Conservation (phyloP, 2,329 filamentous ascomycete species). For the Colletotrichum karsti region DNA sequence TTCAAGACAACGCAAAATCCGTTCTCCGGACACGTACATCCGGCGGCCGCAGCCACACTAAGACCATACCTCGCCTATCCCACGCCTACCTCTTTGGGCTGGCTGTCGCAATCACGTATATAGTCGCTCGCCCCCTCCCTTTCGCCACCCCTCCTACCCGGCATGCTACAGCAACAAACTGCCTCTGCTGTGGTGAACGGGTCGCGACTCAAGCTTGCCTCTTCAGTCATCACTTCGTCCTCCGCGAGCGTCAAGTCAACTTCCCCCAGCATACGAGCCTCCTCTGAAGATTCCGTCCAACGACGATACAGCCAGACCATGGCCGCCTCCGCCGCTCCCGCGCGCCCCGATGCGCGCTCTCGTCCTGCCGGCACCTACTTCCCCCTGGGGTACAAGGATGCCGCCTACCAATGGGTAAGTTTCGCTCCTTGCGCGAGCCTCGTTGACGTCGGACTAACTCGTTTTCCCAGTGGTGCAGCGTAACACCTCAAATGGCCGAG, state of each 20-base stretch:
- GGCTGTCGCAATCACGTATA: conserved; percentile 32
- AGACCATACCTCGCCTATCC: background rate
- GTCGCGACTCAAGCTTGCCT: conserved; percentile 47
- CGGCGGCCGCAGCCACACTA: conserved; percentile 15
- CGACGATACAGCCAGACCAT: conserved; percentile 28
- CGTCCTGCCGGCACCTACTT: conserved; percentile 64
- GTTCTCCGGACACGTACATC: conserved; percentile 11
- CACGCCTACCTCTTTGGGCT: background rate
- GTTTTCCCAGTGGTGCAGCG: conserved; percentile 77
- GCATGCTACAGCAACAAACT: conserved; percentile 55
- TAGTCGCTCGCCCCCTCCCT: background rate
- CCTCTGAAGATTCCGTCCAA: conserved; percentile 17
- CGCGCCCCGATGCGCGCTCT: conserved; percentile 8
- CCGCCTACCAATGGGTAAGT: conserved; percentile 88
- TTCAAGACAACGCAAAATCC: conserved; percentile 15
- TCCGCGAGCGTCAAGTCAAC: conserved; percentile 16
- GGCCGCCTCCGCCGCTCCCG: conserved; percentile 20
- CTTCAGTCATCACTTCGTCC: conserved; percentile 26
- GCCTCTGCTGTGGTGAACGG: conserved; percentile 48
- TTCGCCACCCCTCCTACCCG: conserved; percentile 35
- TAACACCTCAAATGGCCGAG: conserved; percentile 86
- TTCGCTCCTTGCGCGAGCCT: background rate
- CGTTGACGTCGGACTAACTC: background rate
- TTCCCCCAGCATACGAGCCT: conserved; percentile 2
- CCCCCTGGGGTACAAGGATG: conserved; percentile 90